A percentile compares a stretch with the other conserved stretches of the same genome.
Evolutionary conservation across 2,329 filamentous ascomycete genomes (phyloP).

Genomic region (Exserohilum turcica): DNA sequence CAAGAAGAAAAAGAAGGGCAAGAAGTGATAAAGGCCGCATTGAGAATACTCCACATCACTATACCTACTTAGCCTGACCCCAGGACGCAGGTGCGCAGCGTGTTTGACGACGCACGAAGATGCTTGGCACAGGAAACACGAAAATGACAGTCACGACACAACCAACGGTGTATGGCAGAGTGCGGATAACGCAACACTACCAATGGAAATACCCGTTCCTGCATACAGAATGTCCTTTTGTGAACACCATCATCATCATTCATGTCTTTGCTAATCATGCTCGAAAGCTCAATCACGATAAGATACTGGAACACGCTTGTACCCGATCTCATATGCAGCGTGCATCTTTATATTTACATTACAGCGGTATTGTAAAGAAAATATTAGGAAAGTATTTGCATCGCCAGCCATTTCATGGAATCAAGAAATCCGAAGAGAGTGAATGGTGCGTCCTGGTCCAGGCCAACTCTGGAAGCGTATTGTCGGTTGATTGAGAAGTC

Average conservation of each 20-base stretch:
- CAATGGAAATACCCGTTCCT: constrained; percentile 9
- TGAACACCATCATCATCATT: background rate
- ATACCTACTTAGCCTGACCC: background rate
- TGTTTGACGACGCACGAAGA: background rate
- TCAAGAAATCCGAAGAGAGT: no score
- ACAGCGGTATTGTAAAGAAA: no score
- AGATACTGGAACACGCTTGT: no score
- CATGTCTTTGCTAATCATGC: background rate
- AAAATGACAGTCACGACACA: background rate
- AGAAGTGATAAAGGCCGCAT: constrained; percentile 48
- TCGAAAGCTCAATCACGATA: no score
- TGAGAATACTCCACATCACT: background rate
- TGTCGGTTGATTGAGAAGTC: no score
- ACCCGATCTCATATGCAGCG: no score
- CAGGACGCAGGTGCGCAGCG: background rate
- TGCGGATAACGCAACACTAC: constrained; percentile 1
- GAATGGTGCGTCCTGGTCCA: no score
- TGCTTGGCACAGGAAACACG: background rate
- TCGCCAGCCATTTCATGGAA: no score
- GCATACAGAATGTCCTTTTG: background rate
- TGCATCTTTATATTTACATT: no score
- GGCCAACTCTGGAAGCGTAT: no score
- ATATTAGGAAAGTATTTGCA: no score
- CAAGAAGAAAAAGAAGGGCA: constrained; percentile 59
- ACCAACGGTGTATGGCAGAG: background rate